Percentiles rank a stretch among this genome's conserved stretches.
These are phyloP conservation scores for Zymoseptoria crescenta DNA, from an alignment of 2,329 filamentous ascomycete species.

Conservation along the genomic window DNA sequence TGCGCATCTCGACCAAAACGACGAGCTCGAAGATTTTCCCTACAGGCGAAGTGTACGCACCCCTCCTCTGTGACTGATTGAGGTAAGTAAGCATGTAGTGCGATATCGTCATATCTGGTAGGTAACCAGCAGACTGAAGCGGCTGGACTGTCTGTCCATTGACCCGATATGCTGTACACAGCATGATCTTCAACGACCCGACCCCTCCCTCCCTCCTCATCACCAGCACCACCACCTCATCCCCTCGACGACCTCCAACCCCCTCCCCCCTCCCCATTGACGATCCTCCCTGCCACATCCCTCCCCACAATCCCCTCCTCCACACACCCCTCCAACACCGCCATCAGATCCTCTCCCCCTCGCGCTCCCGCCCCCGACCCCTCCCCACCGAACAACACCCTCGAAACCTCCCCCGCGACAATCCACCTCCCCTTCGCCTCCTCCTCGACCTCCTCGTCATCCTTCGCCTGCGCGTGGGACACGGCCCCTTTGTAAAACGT, in stretches of 20 bases:
- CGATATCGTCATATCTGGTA: too few relatives aligned
- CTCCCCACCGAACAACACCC: slow-evolving; percentile 34
- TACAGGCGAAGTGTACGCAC: too few relatives aligned
- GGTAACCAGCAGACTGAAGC: too few relatives aligned
- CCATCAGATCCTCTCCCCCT: slow-evolving; percentile 33
- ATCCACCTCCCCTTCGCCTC: slow-evolving; percentile 31
- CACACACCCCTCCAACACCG: slow-evolving; percentile 44
- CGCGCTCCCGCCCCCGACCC: slow-evolving; percentile 21
- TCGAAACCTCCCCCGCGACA: slow-evolving; percentile 34
- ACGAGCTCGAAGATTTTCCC: too few relatives aligned
- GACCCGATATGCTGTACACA: too few relatives aligned
- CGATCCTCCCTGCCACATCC: slow-evolving; percentile 17
- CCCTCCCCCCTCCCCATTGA: not conserved
- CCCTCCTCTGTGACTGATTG: too few relatives aligned
- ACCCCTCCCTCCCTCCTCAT: too few relatives aligned
- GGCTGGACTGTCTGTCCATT: too few relatives aligned
- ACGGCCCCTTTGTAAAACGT: slow-evolving; percentile 50
- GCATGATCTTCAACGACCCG: too few relatives aligned
- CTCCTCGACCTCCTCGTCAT: slow-evolving; percentile 30
- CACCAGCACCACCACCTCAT: not conserved
- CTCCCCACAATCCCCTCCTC: slow-evolving; percentile 43
- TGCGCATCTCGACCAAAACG: too few relatives aligned
- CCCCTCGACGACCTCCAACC: not conserved
- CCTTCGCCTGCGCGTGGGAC: slow-evolving; percentile 19
- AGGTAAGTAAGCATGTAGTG: too few relatives aligned